A percentile compares a stretch with the other conserved stretches of the same genome.
phyloP scores from a whole-genome alignment of 2,329 filamentous ascomycete species.

The Diaporthe humulicola region DNA sequence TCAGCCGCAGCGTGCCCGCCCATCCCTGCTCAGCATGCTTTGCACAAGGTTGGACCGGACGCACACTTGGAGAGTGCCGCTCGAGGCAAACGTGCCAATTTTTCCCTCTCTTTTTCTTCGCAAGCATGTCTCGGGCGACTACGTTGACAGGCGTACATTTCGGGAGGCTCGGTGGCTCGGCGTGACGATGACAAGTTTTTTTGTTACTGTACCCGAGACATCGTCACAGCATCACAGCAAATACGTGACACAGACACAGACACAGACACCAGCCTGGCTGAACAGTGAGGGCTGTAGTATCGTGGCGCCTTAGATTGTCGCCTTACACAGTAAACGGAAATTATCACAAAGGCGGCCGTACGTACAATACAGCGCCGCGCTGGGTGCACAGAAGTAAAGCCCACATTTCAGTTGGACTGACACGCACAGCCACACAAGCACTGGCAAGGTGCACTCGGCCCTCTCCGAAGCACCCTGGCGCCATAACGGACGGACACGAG shows the following conservation, averaged over 20 bases:
- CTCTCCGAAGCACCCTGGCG: neutral
- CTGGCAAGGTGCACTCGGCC: neutral
- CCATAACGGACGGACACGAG: neutral
- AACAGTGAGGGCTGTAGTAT: neutral
- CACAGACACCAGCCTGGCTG: neutral
- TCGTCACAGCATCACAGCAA: neutral
- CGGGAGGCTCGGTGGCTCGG: neutral
- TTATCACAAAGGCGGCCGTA: neutral
- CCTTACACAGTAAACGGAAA: neutral
- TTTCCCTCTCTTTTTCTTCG: neutral
- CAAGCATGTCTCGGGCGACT: neutral
- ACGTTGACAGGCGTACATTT: neutral
- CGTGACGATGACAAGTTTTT: slow-evolving; percentile 2
- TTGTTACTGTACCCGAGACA: slow-evolving; percentile 1
- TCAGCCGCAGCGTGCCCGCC: slow-evolving; percentile 7
- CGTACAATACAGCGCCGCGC: neutral
- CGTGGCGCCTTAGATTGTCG: neutral
- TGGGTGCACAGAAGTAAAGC: too few relatives aligned
- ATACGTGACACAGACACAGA: neutral
- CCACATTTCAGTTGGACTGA: neutral
- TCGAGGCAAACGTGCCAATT: neutral
- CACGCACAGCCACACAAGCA: too few relatives aligned
- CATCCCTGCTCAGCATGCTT: neutral
- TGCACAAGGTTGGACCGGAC: neutral
- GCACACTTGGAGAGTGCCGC: neutral